phyloP scores from a whole-genome alignment of 768 basidiomycete genomes.

The Kondoa subrosea region DNA sequence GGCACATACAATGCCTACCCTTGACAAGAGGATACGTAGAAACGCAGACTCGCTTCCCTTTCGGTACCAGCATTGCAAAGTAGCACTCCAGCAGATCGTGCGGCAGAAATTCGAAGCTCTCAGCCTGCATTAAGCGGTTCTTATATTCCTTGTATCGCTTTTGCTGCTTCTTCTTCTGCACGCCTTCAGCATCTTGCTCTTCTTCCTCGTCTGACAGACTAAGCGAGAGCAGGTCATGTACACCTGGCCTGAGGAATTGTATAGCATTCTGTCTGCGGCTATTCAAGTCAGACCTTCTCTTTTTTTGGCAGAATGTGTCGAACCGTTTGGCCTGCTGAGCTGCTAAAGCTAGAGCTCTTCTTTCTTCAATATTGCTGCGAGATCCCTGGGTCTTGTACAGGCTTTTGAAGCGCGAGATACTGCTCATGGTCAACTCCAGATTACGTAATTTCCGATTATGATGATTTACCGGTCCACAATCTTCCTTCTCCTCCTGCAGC shows the following conservation, averaged over 20 bases:
- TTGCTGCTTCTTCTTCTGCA: neutral
- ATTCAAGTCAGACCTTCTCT: neutral
- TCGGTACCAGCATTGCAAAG: slow-evolving; percentile 8
- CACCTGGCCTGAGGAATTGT: neutral
- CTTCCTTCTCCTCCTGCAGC: too few relatives aligned
- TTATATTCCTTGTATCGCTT: slow-evolving; percentile 11
- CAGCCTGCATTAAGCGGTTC: slow-evolving; percentile 14
- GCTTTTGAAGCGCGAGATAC: too few relatives aligned
- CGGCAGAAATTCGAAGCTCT: slow-evolving; percentile 9
- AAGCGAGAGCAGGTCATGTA: neutral
- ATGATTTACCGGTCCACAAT: too few relatives aligned
- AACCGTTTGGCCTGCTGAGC: too few relatives aligned
- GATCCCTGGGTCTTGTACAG: too few relatives aligned
- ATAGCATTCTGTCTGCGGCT: neutral
- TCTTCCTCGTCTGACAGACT: neutral
- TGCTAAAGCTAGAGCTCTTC: too few relatives aligned
- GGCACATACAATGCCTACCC: slow-evolving; percentile 3
- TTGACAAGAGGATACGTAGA: slow-evolving; percentile 7
- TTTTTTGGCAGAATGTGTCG: too few relatives aligned
- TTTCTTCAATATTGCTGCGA: too few relatives aligned
- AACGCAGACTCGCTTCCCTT: slow-evolving; percentile 13
- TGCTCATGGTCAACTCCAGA: too few relatives aligned
- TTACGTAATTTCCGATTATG: too few relatives aligned
- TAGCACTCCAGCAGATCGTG: slow-evolving; percentile 16
- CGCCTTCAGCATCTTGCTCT: neutral